Evolutionary conservation across 1,284 basidiomycete genomes (phyloP).

Genomic region (Thecaphora thlaspeos): DNA sequence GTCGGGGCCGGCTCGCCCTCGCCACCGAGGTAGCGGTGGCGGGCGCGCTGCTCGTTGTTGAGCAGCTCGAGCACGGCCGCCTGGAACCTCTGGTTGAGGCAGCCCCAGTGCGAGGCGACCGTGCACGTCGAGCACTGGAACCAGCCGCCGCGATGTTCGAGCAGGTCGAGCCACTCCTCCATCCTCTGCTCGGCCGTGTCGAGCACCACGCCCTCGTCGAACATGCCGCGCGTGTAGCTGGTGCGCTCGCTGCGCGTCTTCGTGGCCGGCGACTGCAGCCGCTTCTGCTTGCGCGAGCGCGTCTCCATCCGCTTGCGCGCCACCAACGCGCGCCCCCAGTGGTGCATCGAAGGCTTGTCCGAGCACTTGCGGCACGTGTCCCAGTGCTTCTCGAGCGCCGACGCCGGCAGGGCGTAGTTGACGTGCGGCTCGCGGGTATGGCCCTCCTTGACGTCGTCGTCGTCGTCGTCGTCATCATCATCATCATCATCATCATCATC

Average conservation of each 20-base stretch:
- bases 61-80: conserved; percentile 17
- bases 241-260: conserved; percentile 16
- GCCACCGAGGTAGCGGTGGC: conserved; percentile 15
- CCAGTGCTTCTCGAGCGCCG: conserved; percentile 11
- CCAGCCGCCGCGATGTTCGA: conserved; percentile 39
- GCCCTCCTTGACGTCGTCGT: conserved; percentile 5
- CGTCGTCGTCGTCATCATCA: conserved; percentile 9
- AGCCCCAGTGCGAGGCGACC: conserved; percentile 39
- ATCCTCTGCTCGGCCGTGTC: conserved; percentile 16
- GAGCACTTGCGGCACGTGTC: conserved; percentile 21
- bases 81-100: conserved; percentile 19
- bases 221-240: conserved; percentile 10
- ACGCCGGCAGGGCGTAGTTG: no score
- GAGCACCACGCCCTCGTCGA: conserved; percentile 19
- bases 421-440: conserved; percentile 3
- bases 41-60: conserved; percentile 14
- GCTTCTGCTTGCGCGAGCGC: conserved; percentile 18
- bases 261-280: conserved; percentile 6
- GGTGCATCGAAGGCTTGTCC: conserved; percentile 16
- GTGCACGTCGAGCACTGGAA: conserved; percentile 35
- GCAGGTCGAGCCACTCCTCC: conserved; percentile 24
- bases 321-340: conserved; percentile 17
- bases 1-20: conserved; percentile 9
- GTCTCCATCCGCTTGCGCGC: conserved; percentile 14
- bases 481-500: conserved; percentile 7